Conservation (phyloP, 192 early-diverging fungal species). For the Podila minutissima region DNA sequence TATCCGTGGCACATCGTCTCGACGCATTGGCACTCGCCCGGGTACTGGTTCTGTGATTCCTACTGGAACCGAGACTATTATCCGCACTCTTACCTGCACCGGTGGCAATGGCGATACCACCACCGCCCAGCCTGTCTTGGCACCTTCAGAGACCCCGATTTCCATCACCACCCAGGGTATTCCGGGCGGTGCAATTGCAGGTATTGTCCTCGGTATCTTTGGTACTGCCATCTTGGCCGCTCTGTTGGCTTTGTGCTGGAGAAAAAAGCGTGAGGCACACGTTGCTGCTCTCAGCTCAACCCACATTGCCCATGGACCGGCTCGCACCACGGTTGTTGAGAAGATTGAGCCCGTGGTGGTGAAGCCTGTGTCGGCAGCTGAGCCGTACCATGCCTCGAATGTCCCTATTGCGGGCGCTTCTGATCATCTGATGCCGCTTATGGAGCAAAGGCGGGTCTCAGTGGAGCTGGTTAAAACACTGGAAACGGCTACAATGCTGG, state of each 20-base stretch:
- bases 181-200: slow-evolving; percentile 23
- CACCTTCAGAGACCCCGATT: background rate
- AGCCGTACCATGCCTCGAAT: slow-evolving; percentile 5
- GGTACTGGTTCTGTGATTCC: background rate
- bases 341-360: slow-evolving; percentile 43
- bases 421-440: background rate
- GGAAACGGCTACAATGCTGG: background rate
- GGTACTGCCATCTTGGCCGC: slow-evolving; percentile 1
- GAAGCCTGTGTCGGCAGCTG: slow-evolving; percentile 5
- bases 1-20: slow-evolving; percentile 7
- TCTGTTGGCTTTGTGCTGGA: slow-evolving; percentile 29
- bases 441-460: background rate
- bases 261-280: slow-evolving; percentile 8
- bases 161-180: slow-evolving; percentile 7
- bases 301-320: background rate
- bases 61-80: background rate
- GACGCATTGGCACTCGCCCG: background rate
- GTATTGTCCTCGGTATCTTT: slow-evolving; percentile 26
- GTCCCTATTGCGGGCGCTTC: background rate
- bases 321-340: slow-evolving; percentile 18
- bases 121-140: background rate
- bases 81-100: background rate
- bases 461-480: background rate
- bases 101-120: background rate
- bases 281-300: background rate